These are phyloP conservation scores for Posidonia oceanica DNA, from an alignment of 116 monocot species.

Conservation along the genomic window DNA sequence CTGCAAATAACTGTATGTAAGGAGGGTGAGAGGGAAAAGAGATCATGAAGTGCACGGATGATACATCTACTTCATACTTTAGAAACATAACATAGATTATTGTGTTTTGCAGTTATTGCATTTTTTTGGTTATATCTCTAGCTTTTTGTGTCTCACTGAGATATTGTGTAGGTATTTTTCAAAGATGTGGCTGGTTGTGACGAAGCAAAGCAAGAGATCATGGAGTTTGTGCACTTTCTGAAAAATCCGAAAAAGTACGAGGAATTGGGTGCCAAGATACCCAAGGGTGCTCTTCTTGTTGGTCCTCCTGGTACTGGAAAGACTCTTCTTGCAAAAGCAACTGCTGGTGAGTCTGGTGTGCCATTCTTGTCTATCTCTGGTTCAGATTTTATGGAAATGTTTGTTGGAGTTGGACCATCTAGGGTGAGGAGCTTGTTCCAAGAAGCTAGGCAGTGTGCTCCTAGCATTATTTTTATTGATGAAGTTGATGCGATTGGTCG, in stretches of 20 bases:
- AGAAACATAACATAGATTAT: too few relatives aligned
- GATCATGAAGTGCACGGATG: too few relatives aligned
- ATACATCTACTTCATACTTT: too few relatives aligned
- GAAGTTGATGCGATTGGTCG: conserved; percentile 98
- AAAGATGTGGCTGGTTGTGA: conserved; percentile 99
- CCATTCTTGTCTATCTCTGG: conserved; percentile 97
- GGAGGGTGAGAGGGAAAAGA: too few relatives aligned
- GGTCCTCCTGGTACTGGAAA: conserved; percentile 99
- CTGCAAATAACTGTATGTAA: too few relatives aligned
- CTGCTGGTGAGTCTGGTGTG: conserved; percentile 93
- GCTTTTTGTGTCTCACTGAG: background rate
- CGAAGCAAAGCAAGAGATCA: conserved; percentile 99
- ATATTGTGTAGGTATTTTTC: conserved; percentile 59
- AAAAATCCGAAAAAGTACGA: conserved; percentile 99
- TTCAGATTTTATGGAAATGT: conserved; percentile 99
- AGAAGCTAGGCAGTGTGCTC: conserved; percentile 95
- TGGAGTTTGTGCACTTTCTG: conserved; percentile 99
- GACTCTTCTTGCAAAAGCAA: conserved; percentile 98
- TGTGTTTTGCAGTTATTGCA: too few relatives aligned
- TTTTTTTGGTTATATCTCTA: background rate
- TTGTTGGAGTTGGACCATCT: conserved; percentile 98
- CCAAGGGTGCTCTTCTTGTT: conserved; percentile 97
- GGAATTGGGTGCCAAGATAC: conserved; percentile 93
- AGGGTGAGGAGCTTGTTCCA: conserved; percentile 88
- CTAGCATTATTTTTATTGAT: conserved; percentile 97